Conservation (phyloP, 192 early-diverging fungal species). For the Chytriomyces confervae region DNA sequence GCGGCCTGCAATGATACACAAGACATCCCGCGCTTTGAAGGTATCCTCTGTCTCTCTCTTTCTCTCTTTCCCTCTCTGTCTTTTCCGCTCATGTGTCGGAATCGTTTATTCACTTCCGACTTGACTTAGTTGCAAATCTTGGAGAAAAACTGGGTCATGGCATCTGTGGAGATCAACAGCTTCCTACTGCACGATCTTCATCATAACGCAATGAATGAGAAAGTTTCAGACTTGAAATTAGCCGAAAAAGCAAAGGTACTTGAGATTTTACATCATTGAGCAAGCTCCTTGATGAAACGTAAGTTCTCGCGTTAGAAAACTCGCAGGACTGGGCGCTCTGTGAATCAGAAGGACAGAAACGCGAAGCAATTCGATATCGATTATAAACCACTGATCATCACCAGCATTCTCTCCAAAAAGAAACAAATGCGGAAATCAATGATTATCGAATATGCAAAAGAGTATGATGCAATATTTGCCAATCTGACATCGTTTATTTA, state of each 20-base stretch:
- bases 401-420: slow-evolving; percentile 49
- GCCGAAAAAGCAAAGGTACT: slow-evolving; percentile 35
- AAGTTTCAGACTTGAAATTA: slow-evolving; percentile 38
- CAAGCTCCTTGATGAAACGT: slow-evolving; percentile 14
- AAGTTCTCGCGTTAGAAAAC: slow-evolving; percentile 4
- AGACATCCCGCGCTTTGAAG: slow-evolving; percentile 46
- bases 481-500: background rate
- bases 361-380: slow-evolving; percentile 49
- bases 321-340: background rate
- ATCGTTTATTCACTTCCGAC: background rate
- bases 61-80: background rate
- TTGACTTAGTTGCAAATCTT: slow-evolving; percentile 44
- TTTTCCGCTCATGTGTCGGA: background rate
- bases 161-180: slow-evolving; percentile 47
- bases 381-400: slow-evolving; percentile 45
- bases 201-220: slow-evolving; percentile 42
- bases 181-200: slow-evolving; percentile 48
- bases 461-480: slow-evolving; percentile 25
- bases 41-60: slow-evolving; percentile 12
- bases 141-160: slow-evolving; percentile 57
- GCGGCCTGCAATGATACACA: slow-evolving; percentile 31
- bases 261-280: background rate
- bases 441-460: slow-evolving; percentile 53
- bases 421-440: slow-evolving; percentile 55
- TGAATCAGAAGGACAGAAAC: slow-evolving; percentile 17